Base-by-base conservation (phyloP, 2,329 filamentous ascomycete genomes). In the Fusarium humuli region DNA sequence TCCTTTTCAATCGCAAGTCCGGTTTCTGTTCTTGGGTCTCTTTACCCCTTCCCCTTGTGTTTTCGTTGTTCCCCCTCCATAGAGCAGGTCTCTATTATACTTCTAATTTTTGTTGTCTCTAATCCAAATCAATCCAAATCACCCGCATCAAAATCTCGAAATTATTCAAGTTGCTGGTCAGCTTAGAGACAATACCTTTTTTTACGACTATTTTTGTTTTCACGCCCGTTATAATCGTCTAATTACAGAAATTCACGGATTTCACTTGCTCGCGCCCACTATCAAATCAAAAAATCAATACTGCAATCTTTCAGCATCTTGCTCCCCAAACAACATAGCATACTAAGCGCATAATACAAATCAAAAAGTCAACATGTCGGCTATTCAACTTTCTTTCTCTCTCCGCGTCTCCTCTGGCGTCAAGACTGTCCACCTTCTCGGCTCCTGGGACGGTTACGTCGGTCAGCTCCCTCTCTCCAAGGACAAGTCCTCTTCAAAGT, bases 391-490 rank as follows among this genome's bases (percentile, higher is more conserved):
- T 76, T 95, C 94, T 80, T 98, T 98, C 86, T 91, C 92, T 82
- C 93, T 98, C 82, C 94, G 94, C 86, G 97, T 97, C 81, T 97
- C 94, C 79, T 90, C 93, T 80, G 94, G 94, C 84, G 94, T 97
- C 88, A 97, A 98, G 90, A 95, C 94, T 79, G 95, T 97, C 80
- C 95, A 98, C 81, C 88, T 99, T 75, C 92, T 98, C 83, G 95
- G 95, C 78, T 98, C 95, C 75, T 99, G 95, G 95, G 96, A 99
- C 87, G 93, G 93, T 87, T 99, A 99, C 88, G 87, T 89, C 75
- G 93, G 94, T 74, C 95, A 98, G 84, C 93, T 98, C 77, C 95
- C 95, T 60, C 92, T 98, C 76, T 94, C 94, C 83, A 94, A 94
- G 86, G 94, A 97, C 82, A 90, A 89, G 85, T 84, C 86, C 78